These are phyloP conservation scores for Boletus rufocinnamomeus DNA, from an alignment of 768 basidiomycete genomes.

Conservation along the genomic window DNA sequence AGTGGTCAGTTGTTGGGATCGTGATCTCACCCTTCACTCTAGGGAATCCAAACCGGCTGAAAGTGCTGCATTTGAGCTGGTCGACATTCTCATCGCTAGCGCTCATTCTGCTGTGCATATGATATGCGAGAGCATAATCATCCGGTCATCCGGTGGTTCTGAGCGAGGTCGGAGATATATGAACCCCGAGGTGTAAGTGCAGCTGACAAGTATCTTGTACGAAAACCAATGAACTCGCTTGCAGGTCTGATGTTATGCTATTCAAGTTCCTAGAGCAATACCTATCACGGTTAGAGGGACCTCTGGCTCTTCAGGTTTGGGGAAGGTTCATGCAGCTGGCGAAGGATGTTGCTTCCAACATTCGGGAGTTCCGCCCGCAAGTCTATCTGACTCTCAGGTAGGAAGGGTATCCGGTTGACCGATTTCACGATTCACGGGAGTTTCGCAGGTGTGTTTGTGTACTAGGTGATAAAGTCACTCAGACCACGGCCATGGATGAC, in stretches of 20 bases:
- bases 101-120: slow-evolving; percentile 88
- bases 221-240: slow-evolving; percentile 6
- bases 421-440: slow-evolving; percentile 11
- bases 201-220: background rate
- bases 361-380: slow-evolving; percentile 69
- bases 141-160: slow-evolving; percentile 53
- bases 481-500: slow-evolving; percentile 92
- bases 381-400: slow-evolving; percentile 76
- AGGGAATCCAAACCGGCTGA: slow-evolving; percentile 43
- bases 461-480: slow-evolving; percentile 79
- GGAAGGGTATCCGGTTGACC: slow-evolving; percentile 13
- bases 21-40: slow-evolving; percentile 48
- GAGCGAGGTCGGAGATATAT: slow-evolving; percentile 64
- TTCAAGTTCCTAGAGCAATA: slow-evolving; percentile 92
- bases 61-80: slow-evolving; percentile 71
- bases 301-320: slow-evolving; percentile 94
- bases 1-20: slow-evolving; percentile 80
- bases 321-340: slow-evolving; percentile 70
- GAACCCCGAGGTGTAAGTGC: slow-evolving; percentile 66
- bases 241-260: slow-evolving; percentile 69
- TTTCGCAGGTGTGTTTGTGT: slow-evolving; percentile 67
- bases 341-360: slow-evolving; percentile 69
- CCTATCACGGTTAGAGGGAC: slow-evolving; percentile 79
- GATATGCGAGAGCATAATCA: slow-evolving; percentile 79
- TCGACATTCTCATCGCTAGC: slow-evolving; percentile 81